Conservation (phyloP, 176 grass and related monocot genomes). For the bread wheat (Triticum aestivum) region IWGSC_CS_RefSeq_v2.1 NC_057813.1:67686085-67686584, state of each 20-base stretch:
- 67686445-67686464: constrained; percentile 42
- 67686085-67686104: not conserved
- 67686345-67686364: constrained; percentile 29
- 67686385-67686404: constrained; percentile 27
- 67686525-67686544: constrained; percentile 57
- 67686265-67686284: not conserved
- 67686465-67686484: constrained; percentile 35
- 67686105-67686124: constrained; percentile 17
- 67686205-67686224: constrained; percentile 54
- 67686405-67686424: constrained; percentile 46
- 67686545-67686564: constrained; percentile 44
- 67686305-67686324: constrained; percentile 42
- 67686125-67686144: constrained; percentile 50
- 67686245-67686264: constrained; percentile 5
- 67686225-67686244: constrained; percentile 13
- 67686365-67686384: constrained; percentile 34
- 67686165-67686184: constrained; percentile 11
- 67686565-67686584: constrained; percentile 37
- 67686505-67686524: constrained; percentile 53
- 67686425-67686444: constrained; percentile 50
- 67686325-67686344: constrained; percentile 36
- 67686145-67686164: constrained; percentile 28
- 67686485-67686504: constrained; percentile 57
- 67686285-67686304: not conserved
- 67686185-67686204: constrained; percentile 25